Evolutionary conservation across 768 basidiomycete genomes (phyloP), one percentile per base, ranked within the genome.

Genomic region (Kwoniella dejecticola): DNA sequence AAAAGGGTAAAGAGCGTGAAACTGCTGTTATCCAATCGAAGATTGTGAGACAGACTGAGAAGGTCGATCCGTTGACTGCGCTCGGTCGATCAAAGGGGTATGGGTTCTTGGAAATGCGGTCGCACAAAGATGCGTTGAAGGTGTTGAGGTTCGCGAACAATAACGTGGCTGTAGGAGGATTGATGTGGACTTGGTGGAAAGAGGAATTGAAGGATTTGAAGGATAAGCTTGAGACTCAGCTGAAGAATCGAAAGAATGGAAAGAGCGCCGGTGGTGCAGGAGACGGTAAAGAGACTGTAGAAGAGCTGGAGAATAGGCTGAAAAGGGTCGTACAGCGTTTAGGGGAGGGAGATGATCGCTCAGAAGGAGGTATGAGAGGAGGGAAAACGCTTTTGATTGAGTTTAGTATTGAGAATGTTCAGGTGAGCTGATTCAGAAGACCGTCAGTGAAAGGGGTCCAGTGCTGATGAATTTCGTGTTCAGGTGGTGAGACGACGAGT

Each of bases 91-190:
- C 89, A 71, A 91, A 89, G 76, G 95, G 96, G 1, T 99, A 97
- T 71, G 96, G 95, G 10, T 98, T 99, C 81, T 73, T 98, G 30
- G 95, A 98, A 81, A 85, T 96, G 84, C 81, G 86, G 48, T 84
- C 82, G 26, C 96, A 99, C 69, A 86, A 88, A 4, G 91, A 98
- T 75, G 92, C 95, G 5, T 81, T 99, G 23, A 88, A 90, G 24
- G 88, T 97, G 4, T 80, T 98, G 45, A 84, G 96, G 31, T 98
- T 91, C 91, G 88, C 90, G 26, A 99, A 98, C 81, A 93, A 91
- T 74, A 94, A 96, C 74, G 79, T 84, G 0, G 84, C 82, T 3
- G 83, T 89, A 0, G 84, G 82, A 1, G 68, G 76, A 4, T 80
- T 97, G 58, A 86, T 93, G 71, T 83, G 85, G 65, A 82, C 81